These are phyloP conservation scores for Lentinula lateritia DNA, from an alignment of 768 basidiomycete genomes.

Conservation along the genomic window DNA sequence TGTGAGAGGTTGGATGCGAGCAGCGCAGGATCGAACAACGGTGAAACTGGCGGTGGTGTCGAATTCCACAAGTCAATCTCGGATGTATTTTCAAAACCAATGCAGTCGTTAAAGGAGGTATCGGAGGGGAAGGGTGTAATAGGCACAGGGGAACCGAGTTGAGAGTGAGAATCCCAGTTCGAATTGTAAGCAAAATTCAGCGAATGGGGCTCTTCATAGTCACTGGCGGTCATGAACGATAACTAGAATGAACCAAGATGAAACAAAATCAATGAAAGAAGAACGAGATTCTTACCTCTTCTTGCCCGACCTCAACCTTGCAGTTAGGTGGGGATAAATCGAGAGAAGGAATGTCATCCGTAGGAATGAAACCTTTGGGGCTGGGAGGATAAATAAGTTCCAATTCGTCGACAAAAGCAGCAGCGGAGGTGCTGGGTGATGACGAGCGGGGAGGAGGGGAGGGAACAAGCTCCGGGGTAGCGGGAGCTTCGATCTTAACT, in stretches of 20 bases:
- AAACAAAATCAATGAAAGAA: background rate
- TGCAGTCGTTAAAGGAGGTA: background rate
- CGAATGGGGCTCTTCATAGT: background rate
- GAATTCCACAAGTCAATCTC: background rate
- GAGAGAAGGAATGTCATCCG: slow-evolving; percentile 28
- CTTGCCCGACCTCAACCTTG: slow-evolving; percentile 13
- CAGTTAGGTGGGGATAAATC: slow-evolving; percentile 17
- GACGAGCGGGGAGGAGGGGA: slow-evolving; percentile 5
- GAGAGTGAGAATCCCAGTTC: background rate
- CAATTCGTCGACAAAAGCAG: background rate
- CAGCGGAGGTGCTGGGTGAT: slow-evolving; percentile 2
- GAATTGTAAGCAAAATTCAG: background rate
- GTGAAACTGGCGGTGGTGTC: background rate
- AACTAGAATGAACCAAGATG: background rate
- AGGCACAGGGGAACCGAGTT: background rate
- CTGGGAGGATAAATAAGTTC: background rate
- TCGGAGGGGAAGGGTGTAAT: background rate
- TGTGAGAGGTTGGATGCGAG: background rate
- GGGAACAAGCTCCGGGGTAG: background rate
- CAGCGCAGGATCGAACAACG: background rate
- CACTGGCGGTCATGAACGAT: background rate
- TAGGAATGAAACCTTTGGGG: slow-evolving; percentile 23
- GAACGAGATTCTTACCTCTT: background rate
- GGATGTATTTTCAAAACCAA: background rate
- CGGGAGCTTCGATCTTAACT: background rate